Evolutionary conservation across 1,139 yeast species (phyloP).

Genomic region (Suhomyces guaymorum): DNA sequence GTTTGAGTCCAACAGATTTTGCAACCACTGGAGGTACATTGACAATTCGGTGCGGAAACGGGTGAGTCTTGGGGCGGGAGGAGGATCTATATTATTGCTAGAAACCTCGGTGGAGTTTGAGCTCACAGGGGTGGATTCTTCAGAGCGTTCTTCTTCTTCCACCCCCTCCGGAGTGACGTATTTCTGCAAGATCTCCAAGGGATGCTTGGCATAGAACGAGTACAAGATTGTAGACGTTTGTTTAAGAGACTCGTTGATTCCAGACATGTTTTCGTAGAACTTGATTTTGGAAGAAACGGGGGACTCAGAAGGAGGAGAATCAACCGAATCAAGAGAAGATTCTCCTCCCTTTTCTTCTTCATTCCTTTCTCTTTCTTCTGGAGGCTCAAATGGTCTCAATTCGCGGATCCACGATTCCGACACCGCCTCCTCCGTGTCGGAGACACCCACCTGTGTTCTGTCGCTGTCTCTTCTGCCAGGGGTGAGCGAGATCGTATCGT

Average conservation of each 20-base stretch:
- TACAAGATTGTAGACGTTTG: slow-evolving; percentile 28
- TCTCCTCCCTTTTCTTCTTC: neutral
- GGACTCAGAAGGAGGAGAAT: neutral
- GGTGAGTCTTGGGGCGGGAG: neutral
- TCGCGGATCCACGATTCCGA: slow-evolving; percentile 5
- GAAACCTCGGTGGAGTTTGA: neutral
- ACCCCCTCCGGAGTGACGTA: slow-evolving; percentile 14
- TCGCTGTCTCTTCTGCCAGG: slow-evolving; percentile 7
- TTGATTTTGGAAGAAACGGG: slow-evolving; percentile 16
- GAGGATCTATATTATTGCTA: neutral
- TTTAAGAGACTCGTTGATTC: slow-evolving; percentile 29
- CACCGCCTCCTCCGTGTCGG: slow-evolving; percentile 1
- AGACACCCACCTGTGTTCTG: slow-evolving; percentile 1
- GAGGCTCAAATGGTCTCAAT: slow-evolving; percentile 1
- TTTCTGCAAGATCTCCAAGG: slow-evolving; percentile 20
- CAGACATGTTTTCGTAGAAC: slow-evolving; percentile 31
- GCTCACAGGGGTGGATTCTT: too few relatives aligned
- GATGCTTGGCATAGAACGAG: slow-evolving; percentile 21
- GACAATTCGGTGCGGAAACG: neutral
- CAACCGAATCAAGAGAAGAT: neutral
- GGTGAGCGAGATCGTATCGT: slow-evolving; percentile 8
- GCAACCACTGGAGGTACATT: slow-evolving; percentile 11
- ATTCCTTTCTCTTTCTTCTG: neutral
- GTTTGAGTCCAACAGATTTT: slow-evolving; percentile 19
- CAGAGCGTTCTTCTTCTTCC: neutral